phyloP scores from a whole-genome alignment of 2,329 filamentous ascomycete genomes.

The Fusarium stilboides region DNA sequence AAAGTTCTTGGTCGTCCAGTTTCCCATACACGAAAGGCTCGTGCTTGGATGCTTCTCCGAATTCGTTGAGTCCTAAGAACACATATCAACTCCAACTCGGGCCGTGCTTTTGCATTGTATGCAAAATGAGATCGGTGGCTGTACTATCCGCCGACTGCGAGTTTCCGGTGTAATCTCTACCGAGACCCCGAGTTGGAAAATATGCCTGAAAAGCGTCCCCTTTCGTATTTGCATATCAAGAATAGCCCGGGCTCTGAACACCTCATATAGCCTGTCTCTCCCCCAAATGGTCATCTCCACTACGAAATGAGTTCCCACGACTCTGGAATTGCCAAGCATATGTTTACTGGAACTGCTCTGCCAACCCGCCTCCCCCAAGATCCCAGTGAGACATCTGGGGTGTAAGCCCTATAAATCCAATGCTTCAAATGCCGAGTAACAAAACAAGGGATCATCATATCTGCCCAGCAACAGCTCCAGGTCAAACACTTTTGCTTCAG shows the following conservation, averaged over 20 bases:
- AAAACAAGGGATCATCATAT: constrained; percentile 3
- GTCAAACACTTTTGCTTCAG: background rate
- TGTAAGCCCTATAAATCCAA: background rate
- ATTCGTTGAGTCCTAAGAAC: background rate
- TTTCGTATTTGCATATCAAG: constrained; percentile 1
- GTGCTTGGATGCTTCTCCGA: constrained; percentile 1
- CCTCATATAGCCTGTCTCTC: constrained; percentile 21
- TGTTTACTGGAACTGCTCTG: constrained; percentile 10
- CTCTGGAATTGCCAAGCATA: constrained; percentile 35
- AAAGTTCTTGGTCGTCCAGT: background rate
- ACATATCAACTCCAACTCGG: constrained; percentile 3
- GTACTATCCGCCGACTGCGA: background rate
- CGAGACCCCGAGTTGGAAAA: constrained; percentile 30
- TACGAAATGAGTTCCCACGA: constrained; percentile 25
- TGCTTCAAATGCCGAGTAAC: constrained; percentile 26
- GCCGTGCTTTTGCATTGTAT: background rate
- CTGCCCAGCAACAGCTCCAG: constrained; percentile 15
- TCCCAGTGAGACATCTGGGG: constrained; percentile 29
- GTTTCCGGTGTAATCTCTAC: constrained; percentile 17
- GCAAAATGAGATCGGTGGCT: constrained; percentile 7
- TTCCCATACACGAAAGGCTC: background rate
- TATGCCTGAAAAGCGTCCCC: constrained; percentile 12
- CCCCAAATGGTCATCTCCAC: constrained; percentile 9
- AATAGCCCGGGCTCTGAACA: background rate
- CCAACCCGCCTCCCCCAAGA: constrained; percentile 27